Base-by-base conservation (phyloP, 2,329 filamentous ascomycete species). In the Tolypocladium inflatum region DNA sequence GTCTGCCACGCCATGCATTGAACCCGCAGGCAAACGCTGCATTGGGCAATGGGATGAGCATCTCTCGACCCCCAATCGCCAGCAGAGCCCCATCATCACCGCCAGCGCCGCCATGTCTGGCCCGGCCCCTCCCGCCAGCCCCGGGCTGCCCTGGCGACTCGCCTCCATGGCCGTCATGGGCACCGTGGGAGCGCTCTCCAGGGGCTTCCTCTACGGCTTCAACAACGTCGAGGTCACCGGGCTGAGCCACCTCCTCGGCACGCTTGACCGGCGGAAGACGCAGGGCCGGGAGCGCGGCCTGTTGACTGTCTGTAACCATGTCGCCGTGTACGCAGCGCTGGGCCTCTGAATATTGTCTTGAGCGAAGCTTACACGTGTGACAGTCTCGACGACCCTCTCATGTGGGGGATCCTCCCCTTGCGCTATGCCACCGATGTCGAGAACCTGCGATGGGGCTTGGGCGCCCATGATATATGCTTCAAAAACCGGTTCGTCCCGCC, bases 401-500 rank as follows among this genome's bases (percentile, higher is more conserved):
- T 97, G 65, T 99, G 93, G 93, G 94, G 93, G 21, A 84, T 91
- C 41, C 76, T 99, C 4, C 94, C 94, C 1, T 72, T 90, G 52
- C 80, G 82, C 55, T 90, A 94, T 68, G 77, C 83, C 63, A 85
- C 89, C 67, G 84, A 86, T 59, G 84, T 89, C 23, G 78, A 81
- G 58, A 94, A 92, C 69, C 80, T 91, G 67, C 85, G 94, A 70
- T 97, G 92, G 91, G 85, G 87, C 11, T 81, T 99, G 57, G 94
- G 90, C 30, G 95, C 91, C 66, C 90, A 97, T 71, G 94, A 99
- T 72, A 92, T 99, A 60, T 97, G 92, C 75, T 99, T 95, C 73
- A 87, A 87, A 67, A 93, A 90, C 69, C 87, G 84, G 90, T 94
- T 75, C 61, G 78, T 65, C 15, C 57, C 39, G 38, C 30, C 42